phyloP scores from a whole-genome alignment of 352 stramenopile species.

The Phytophthora pini region DNA sequence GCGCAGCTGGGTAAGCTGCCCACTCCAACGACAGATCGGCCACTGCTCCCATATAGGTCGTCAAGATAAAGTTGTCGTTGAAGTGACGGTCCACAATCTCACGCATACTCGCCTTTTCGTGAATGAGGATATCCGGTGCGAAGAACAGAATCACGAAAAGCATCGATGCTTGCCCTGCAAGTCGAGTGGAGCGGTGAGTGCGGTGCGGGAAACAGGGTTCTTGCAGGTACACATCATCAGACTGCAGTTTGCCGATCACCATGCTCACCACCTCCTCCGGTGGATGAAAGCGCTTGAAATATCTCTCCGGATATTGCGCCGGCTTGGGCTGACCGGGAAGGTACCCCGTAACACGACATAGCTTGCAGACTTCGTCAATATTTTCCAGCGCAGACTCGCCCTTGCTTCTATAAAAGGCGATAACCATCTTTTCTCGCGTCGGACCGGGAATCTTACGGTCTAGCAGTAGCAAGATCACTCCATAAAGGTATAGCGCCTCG shows the following conservation, averaged over 20 bases:
- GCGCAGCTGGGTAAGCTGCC: constrained; percentile 90
- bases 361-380: constrained; percentile 92
- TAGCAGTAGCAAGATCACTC: constrained; percentile 94
- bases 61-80: constrained; percentile 97
- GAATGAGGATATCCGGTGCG: constrained; percentile 91
- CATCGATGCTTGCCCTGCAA: constrained; percentile 93
- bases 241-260: constrained; percentile 94
- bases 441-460: constrained; percentile 91
- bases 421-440: constrained; percentile 93
- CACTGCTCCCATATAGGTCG: constrained; percentile 95
- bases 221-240: constrained; percentile 95
- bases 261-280: constrained; percentile 91
- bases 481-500: constrained; percentile 95
- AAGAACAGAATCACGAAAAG: constrained; percentile 97
- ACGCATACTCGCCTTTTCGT: constrained; percentile 92
- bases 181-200: constrained; percentile 91
- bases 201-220: constrained; percentile 92
- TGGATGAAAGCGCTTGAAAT: constrained; percentile 89
- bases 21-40: constrained; percentile 94
- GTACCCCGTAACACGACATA: constrained; percentile 92
- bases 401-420: constrained; percentile 88
- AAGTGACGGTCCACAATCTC: constrained; percentile 97
- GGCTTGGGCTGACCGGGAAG: constrained; percentile 85
- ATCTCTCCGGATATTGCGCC: constrained; percentile 87
- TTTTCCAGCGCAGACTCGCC: constrained; percentile 90